Conservation (phyloP, 805 yeast genomes). For the Zygoascus ofunaensis region DNA sequence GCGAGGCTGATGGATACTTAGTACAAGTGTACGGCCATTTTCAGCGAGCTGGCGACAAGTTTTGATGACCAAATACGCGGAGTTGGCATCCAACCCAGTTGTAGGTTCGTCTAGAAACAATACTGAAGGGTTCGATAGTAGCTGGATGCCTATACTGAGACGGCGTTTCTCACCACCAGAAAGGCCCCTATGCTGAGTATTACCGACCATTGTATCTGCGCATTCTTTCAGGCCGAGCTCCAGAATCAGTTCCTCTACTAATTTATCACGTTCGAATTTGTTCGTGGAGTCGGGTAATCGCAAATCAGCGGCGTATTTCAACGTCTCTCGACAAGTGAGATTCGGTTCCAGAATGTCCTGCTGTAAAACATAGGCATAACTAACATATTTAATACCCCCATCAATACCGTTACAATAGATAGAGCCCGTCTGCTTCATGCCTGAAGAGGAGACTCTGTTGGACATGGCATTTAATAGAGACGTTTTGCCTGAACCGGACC, state of each 20-base stretch:
- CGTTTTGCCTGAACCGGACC: conserved; percentile 83
- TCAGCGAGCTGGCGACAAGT: conserved; percentile 51
- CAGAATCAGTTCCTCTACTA: conserved; percentile 52
- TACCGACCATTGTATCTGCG: conserved; percentile 50
- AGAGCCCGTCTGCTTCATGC: conserved; percentile 19
- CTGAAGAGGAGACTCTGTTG: conserved; percentile 19
- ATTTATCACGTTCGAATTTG: conserved; percentile 33
- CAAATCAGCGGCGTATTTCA: conserved; percentile 61
- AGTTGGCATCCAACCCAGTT: conserved; percentile 74
- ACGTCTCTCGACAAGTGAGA: conserved; percentile 62
- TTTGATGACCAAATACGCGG: conserved; percentile 55
- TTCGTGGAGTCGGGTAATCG: conserved; percentile 45
- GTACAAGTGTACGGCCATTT: conserved; percentile 58
- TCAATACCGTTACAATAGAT: conserved; percentile 23
- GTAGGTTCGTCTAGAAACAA: conserved; percentile 82
- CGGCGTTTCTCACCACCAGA: conserved; percentile 84
- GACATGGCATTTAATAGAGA: conserved; percentile 53
- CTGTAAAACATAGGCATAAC: conserved; percentile 63
- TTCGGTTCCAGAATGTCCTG: conserved; percentile 65
- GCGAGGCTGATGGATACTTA: conserved; percentile 80
- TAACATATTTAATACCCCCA: conserved; percentile 22
- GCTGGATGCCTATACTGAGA: conserved; percentile 67
- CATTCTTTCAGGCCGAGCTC: conserved; percentile 62
- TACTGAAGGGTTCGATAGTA: conserved; percentile 66
- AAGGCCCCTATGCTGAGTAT: conserved; percentile 44